Evolutionary conservation across 2,329 filamentous ascomycete species (phyloP).

Genomic region (Fusarium veterinarium): DNA sequence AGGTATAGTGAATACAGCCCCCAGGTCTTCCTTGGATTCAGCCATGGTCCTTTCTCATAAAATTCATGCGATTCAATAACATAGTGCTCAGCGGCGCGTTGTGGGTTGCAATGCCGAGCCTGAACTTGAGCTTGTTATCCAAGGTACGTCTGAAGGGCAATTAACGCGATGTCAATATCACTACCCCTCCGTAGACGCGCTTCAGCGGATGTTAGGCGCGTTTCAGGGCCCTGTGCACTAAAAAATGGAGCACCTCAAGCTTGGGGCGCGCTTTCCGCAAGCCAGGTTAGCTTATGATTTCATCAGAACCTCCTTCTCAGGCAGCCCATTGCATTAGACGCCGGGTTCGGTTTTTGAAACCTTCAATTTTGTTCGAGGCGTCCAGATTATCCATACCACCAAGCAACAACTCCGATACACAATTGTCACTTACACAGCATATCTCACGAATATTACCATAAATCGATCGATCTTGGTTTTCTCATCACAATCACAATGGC

Average conservation of each 20-base stretch:
- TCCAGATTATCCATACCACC: neutral
- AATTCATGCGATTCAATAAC: conserved; percentile 21
- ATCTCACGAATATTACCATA: neutral
- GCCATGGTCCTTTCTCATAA: conserved; percentile 43
- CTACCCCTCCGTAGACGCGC: conserved; percentile 37
- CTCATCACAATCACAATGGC: conserved; percentile 62
- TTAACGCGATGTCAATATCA: conserved; percentile 21
- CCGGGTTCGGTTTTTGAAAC: neutral
- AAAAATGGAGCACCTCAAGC: conserved; percentile 4
- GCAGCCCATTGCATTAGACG: neutral
- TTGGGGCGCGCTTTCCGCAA: neutral
- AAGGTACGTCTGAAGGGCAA: conserved; percentile 1
- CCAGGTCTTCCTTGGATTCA: conserved; percentile 56
- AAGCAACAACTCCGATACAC: neutral
- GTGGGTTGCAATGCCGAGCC: neutral
- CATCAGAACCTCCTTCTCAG: conserved; percentile 10
- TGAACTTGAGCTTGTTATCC: conserved; percentile 2
- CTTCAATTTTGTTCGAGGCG: conserved; percentile 4
- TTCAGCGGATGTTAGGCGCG: conserved; percentile 9
- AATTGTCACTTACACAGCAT: neutral
- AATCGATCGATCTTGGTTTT: neutral
- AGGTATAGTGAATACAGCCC: conserved; percentile 72
- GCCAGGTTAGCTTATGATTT: conserved; percentile 24
- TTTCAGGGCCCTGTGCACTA: conserved; percentile 27
- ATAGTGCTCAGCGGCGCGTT: neutral